These are phyloP conservation scores for Arabis alpina DNA, from an alignment of 345 rosid species.

Conservation along the genomic window DNA sequence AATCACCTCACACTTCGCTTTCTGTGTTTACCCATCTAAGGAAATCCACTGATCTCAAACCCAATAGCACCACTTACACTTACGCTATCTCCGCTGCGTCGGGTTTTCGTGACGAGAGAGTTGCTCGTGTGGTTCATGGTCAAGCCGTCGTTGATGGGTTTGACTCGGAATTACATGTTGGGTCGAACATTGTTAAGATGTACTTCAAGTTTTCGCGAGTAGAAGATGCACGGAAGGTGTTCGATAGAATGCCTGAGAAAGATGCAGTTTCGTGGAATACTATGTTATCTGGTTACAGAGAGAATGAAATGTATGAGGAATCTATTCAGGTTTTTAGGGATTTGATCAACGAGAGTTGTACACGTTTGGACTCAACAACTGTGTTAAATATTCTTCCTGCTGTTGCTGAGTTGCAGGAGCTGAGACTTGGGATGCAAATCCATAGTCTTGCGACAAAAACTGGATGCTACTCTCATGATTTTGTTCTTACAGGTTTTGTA, in stretches of 20 bases:
- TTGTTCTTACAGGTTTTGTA: conserved; percentile 67
- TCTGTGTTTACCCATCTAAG: conserved; percentile 54
- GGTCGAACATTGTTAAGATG: conserved; percentile 61
- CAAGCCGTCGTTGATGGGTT: conserved; percentile 60
- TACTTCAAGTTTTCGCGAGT: conserved; percentile 54
- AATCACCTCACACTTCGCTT: conserved; percentile 52
- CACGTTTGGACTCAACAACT: conserved; percentile 54
- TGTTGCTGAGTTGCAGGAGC: conserved; percentile 68
- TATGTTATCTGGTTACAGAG: conserved; percentile 62
- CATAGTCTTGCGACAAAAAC: conserved; percentile 61
- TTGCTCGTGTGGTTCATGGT: conserved; percentile 58
- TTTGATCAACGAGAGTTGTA: conserved; percentile 49
- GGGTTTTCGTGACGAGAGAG: conserved; percentile 40
- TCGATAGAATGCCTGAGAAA: conserved; percentile 62
- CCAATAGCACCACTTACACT: conserved; percentile 63
- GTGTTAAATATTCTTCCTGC: conserved; percentile 71
- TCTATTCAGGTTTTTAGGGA: conserved; percentile 52
- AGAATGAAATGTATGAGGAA: conserved; percentile 55
- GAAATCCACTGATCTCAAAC: conserved; percentile 49
- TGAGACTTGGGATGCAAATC: conserved; percentile 62
- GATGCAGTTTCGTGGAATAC: conserved; percentile 74
- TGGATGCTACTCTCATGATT: conserved; percentile 56
- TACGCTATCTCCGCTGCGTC: conserved; percentile 62
- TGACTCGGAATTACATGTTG: conserved; percentile 60
- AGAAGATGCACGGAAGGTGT: conserved; percentile 54